These are phyloP conservation scores for Fusarium sp. DNA, from an alignment of 2,329 filamentous ascomycete species.

Conservation along the genomic window DNA sequence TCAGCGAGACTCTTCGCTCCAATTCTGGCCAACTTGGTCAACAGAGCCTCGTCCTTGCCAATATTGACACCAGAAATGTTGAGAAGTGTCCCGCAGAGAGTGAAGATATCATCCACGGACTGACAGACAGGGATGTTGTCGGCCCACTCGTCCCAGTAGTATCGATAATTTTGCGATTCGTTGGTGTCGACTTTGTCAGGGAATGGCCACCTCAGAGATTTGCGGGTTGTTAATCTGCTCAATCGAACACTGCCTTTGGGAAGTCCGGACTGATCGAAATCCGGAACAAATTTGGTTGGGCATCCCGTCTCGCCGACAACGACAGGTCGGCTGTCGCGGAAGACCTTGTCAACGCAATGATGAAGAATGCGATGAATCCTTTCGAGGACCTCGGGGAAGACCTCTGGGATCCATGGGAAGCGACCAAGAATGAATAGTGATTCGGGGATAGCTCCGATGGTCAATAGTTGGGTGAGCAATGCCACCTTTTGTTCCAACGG, in stretches of 20 bases:
- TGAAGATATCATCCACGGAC: slow-evolving; percentile 88
- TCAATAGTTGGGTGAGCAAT: slow-evolving; percentile 84
- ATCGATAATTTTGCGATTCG: slow-evolving; percentile 83
- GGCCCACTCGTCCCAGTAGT: slow-evolving; percentile 97
- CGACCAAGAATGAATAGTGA: slow-evolving; percentile 90
- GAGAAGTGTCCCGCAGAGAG: slow-evolving; percentile 82
- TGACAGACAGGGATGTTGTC: slow-evolving; percentile 95
- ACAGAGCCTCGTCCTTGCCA: slow-evolving; percentile 79
- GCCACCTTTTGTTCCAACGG: slow-evolving; percentile 88
- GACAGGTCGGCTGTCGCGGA: slow-evolving; percentile 55
- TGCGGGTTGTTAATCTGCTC: slow-evolving; percentile 67
- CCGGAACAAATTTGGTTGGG: slow-evolving; percentile 56
- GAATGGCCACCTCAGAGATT: slow-evolving; percentile 82
- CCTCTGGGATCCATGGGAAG: slow-evolving; percentile 91
- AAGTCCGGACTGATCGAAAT: slow-evolving; percentile 71
- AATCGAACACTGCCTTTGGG: slow-evolving; percentile 75
- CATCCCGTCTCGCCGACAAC: slow-evolving; percentile 45
- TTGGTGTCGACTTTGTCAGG: slow-evolving; percentile 80
- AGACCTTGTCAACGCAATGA: slow-evolving; percentile 81
- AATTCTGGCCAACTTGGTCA: slow-evolving; percentile 87
- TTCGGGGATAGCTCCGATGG: slow-evolving; percentile 92
- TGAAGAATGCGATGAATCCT: slow-evolving; percentile 86
- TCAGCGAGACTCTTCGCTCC: slow-evolving; percentile 77
- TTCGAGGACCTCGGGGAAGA: slow-evolving; percentile 81
- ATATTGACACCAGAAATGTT: slow-evolving; percentile 90